Evolutionary conservation across 177 flowering plant genomes (phyloP).

Genomic region (Telopea speciosissima): DNA sequence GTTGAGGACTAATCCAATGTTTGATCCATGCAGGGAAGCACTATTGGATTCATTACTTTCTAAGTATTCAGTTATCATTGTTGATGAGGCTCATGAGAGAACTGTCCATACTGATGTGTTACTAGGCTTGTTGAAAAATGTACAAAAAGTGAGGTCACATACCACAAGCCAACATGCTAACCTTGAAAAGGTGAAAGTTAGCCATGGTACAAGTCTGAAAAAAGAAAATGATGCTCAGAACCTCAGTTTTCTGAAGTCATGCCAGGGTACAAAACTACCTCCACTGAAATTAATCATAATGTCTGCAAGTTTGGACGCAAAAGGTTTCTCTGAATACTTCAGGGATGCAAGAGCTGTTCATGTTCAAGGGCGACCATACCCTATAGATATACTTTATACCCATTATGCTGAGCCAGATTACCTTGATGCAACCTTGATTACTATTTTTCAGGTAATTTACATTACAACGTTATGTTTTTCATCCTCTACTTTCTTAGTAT

Average conservation of each 20-base stretch:
- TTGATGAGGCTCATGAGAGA: conserved; percentile 99
- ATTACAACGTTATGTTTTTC: not conserved
- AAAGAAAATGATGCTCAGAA: conserved; percentile 24
- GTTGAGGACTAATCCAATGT: conserved; percentile 9
- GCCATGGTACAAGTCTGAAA: conserved; percentile 20
- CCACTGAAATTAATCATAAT: conserved; percentile 81
- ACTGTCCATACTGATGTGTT: conserved; percentile 94
- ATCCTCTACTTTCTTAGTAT: not conserved
- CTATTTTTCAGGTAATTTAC: conserved; percentile 77
- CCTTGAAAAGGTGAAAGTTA: conserved; percentile 19
- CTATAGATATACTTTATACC: conserved; percentile 79
- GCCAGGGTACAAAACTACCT: conserved; percentile 34
- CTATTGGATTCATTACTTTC: conserved; percentile 81
- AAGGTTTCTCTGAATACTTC: conserved; percentile 72
- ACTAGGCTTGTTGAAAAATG: conserved; percentile 74
- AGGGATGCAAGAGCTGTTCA: conserved; percentile 87
- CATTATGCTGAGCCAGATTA: conserved; percentile 58
- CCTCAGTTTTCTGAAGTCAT: conserved; percentile 25
- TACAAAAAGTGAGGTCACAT: conserved; percentile 56
- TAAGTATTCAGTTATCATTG: conserved; percentile 81
- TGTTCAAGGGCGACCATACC: conserved; percentile 78
- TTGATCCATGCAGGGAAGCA: conserved; percentile 64
- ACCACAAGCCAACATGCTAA: conserved; percentile 14
- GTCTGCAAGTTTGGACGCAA: conserved; percentile 98
- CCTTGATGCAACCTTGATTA: conserved; percentile 76